Evolutionary conservation across 2,329 filamentous ascomycete genomes (phyloP), one percentile per base, ranked within the genome.

Genomic region (Paraphoma sp.): DNA sequence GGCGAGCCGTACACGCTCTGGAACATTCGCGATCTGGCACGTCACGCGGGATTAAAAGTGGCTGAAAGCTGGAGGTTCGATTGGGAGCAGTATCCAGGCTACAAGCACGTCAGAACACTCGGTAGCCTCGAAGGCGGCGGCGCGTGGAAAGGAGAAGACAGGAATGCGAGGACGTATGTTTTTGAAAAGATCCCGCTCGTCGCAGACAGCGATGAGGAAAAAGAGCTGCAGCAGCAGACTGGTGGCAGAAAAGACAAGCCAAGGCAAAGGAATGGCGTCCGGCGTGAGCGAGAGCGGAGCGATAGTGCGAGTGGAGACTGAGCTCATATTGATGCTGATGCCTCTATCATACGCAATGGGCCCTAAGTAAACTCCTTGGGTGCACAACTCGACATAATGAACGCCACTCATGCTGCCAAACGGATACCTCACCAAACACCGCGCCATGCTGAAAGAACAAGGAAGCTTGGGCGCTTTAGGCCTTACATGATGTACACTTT

Each of bases 1-100:
- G 91, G 90, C 56, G 90, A 96, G 76, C 95, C 95, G 0, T 99
- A 99, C 75, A 94, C 92, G 2, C 84, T 97, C 1, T 99, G 95
- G 95, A 97, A 98, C 79, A 84, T 98, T 28, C 86, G 89, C 36
- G 94, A 97, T 79, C 82, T 99, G 29, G 95, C 86, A 1, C 84
- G 94, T 6, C 92, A 97, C 74, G 83, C 83, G 4, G 91, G 90
- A 5, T 79, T 94, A 48, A 84, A 86, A 68, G 89, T 93, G 36
- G 82, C 87, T 65, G 80, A 84, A 68, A 92, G 89, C 74, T 93
- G 90, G 72, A 79, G 78, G 54, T 95, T 95, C 71, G 82, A 86
- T 60, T 82, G 86, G 5, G 78, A 69, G 14, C 85, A 83, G 23
- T 95, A 94, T 73, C 89, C 89, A 0, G 88, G 88, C 0, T 95